Base-by-base conservation (phyloP, 257 asterid species). In the Nicotiana otophora region DNA sequence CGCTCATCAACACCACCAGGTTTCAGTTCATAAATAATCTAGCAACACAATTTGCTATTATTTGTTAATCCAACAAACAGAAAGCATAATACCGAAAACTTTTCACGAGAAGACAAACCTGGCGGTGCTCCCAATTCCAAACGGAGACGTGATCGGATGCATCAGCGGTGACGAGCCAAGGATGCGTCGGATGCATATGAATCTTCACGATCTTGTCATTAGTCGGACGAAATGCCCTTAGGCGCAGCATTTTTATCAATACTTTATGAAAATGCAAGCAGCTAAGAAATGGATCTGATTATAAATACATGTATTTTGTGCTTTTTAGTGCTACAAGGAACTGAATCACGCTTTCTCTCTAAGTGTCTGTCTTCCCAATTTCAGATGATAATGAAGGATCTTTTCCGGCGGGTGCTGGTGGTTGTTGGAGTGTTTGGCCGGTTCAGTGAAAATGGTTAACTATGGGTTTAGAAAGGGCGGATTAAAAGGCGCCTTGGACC, bases 121-220 rank as follows among this genome's bases (percentile, higher is more conserved):
- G 99, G 33, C 97, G 97, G 84, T 96, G 97, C 33, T 96, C 98
- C 99, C 99, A 96, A 87, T 96, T 96, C 99, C 99, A 96, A 69
- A 96, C 98, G 84, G 99, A 96, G 66, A 96, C 99, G 81, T 96
- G 98, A 92, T 96, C 99, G 65, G 99, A 93, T 16, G 98, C 97
- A 86, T 96, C 99, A 81, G 99, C 90, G 0, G 98, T 96, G 53
- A 96, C 98, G 31, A 96, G 93, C 99, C 99, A 96, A 15, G 99
- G 98, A 84, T 96, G 99, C 30, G 99, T 94, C 7, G 99, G 98
- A 90, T 96, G 99, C 92, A 96, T 88, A 76, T 94, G 97, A 86
- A 96, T 93, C 95, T 93, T 95, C 85, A 92, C 96, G 89, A 95
- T 93, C 93, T 93, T 96, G 51, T 96, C 99, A 87, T 91, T 93